Conservation (phyloP, 2,329 filamentous ascomycete species). For the Venturia asperata region DNA sequence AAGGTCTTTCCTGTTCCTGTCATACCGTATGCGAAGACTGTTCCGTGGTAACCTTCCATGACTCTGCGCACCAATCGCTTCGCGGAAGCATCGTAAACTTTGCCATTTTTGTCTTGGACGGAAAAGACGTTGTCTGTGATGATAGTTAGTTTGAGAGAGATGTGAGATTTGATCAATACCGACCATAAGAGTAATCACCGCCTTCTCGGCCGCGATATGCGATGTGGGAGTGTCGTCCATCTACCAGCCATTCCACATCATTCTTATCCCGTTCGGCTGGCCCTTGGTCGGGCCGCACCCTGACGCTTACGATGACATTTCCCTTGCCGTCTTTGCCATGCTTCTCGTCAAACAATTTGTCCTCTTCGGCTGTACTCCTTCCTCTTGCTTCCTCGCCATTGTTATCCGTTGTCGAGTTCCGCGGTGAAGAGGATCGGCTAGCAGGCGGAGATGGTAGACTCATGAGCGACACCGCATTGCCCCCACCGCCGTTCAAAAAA, state of each 20-base stretch:
- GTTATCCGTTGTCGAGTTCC: slow-evolving; percentile 73
- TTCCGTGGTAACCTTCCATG: slow-evolving; percentile 98
- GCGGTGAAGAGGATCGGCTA: slow-evolving; percentile 84
- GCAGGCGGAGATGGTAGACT: slow-evolving; percentile 77
- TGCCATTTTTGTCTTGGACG: slow-evolving; percentile 85
- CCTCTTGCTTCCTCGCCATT: slow-evolving; percentile 18
- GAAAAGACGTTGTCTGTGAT: slow-evolving; percentile 86
- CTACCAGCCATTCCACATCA: slow-evolving; percentile 87
- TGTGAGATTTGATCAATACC: slow-evolving; percentile 27
- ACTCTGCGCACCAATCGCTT: slow-evolving; percentile 91
- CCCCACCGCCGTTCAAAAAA: slow-evolving; percentile 71
- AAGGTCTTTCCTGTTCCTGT: slow-evolving; percentile 98
- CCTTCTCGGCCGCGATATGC: slow-evolving; percentile 82
- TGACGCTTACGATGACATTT: slow-evolving; percentile 91
- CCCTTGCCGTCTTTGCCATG: slow-evolving; percentile 67
- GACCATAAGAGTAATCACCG: slow-evolving; percentile 89
- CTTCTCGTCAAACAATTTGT: slow-evolving; percentile 3
- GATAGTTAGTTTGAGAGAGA: background rate
- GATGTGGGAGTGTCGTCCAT: slow-evolving; percentile 73
- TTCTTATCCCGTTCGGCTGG: slow-evolving; percentile 53
- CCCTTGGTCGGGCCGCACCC: slow-evolving; percentile 76
- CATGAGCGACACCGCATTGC: slow-evolving; percentile 66
- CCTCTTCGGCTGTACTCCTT: slow-evolving; percentile 28
- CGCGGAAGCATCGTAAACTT: slow-evolving; percentile 88
- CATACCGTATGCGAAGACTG: slow-evolving; percentile 98